Base-by-base conservation (phyloP, 176 grass and related monocot genomes). In the barley (Hordeum vulgare) region DNA sequence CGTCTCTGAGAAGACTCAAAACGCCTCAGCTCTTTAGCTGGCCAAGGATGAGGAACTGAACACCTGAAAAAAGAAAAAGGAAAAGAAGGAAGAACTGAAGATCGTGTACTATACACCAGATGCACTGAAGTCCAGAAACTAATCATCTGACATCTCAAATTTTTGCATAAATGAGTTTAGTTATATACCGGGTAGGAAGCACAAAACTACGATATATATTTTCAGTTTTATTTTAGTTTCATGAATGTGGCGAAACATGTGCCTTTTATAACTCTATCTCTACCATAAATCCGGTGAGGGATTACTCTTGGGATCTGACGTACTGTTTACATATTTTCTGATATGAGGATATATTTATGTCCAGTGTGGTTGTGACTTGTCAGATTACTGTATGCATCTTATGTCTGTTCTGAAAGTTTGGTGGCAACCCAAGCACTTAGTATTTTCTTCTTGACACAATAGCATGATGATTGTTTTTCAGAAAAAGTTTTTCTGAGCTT, bases 11-110 rank as follows among this genome's bases (percentile, higher is more conserved):
- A 56, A 66, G 37, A 40, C 59, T 80, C 9, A 1, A 1, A 24
- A 63, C 7, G 6, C 18, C 23, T 51, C 15, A 14, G 57, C 12
- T 26, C 39, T 61, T 83, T 58, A 29, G 44, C 70, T 79, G 66
- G 31, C 24, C 74, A 75, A 60, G 36, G 39, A 8, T 66, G 71
- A 79, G 57, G 15, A 56, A 57, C 79, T 61, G 82, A 83, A 31
- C 51, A 7, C 51, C 51, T 56, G 7, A 9, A 8, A 21, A 56
- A 56, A 56, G 51, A 8, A 2, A 21, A 56, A 56, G 18, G 42
- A 47, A 49, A 54, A 20, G 18, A 54, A 1, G 42, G 64, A 75
- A 74, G 20, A 47, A 47, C 71, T 40, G 80, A 78, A n/a, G 41
- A 11, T 18, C 34, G 1, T 34, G 21, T 6, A 42, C 17, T 73